Percentiles rank a stretch among this genome's conserved stretches.
Evolutionary conservation across 1,284 basidiomycete species (phyloP).

Genomic region (Peniophora sp.): DNA sequence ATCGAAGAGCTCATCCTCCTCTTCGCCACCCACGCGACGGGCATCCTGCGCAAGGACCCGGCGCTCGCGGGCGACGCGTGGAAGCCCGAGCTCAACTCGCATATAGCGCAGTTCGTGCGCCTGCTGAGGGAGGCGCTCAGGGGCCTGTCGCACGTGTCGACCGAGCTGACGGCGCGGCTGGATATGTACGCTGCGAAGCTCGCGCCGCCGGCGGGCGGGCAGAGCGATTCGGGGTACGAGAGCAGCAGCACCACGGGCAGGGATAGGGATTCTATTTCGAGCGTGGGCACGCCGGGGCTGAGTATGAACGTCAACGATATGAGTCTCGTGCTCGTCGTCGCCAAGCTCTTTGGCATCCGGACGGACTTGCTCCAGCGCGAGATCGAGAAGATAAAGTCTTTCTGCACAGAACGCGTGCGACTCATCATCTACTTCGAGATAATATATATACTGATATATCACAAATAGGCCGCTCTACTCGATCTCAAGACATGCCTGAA

Average conservation of each 20-base stretch:
- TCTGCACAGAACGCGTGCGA: conserved; percentile 75
- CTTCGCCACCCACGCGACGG: conserved; percentile 88
- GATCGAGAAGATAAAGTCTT: conserved; percentile 57
- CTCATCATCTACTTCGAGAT: conserved; percentile 3
- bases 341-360: conserved; percentile 68
- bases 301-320: conserved; percentile 60
- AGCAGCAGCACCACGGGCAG: conserved; percentile 44
- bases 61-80: conserved; percentile 75
- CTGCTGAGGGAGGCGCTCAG: conserved; percentile 77
- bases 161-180: conserved; percentile 74
- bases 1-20: conserved; percentile 95
- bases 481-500: conserved; percentile 91
- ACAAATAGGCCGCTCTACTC: conserved; percentile 65
- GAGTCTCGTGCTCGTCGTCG: conserved; percentile 67
- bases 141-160: conserved; percentile 67
- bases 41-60: conserved; percentile 78
- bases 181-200: conserved; percentile 82
- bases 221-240: conserved; percentile 63
- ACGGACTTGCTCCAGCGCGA: conserved; percentile 67
- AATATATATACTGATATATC: too few relatives aligned
- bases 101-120: conserved; percentile 83
- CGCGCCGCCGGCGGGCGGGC: conserved; percentile 38
- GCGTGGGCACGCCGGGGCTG: conserved; percentile 25
- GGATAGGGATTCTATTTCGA: conserved; percentile 44
- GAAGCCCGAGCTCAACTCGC: conserved; percentile 88